Base-by-base conservation (phyloP, 805 yeast species). In the Ogataea zsoltii region DNA sequence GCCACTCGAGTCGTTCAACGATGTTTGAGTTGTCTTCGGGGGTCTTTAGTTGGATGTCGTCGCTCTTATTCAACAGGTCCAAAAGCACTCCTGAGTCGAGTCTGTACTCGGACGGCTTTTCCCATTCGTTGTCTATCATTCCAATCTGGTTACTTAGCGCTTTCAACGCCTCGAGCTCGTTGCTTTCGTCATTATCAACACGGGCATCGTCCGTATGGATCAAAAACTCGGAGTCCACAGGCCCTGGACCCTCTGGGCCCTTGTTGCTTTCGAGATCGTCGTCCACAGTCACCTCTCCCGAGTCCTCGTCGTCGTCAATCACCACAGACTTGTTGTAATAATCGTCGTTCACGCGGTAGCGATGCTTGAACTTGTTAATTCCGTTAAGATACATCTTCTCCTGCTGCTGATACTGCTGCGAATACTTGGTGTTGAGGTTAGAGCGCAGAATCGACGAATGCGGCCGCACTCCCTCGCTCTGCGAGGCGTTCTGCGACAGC, bases 1-100 rank as follows among this genome's bases (percentile, higher is more conserved):
- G 98, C 99, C 99, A 94, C 66, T 90, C 96, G 11, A 91, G 70
- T 39, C 98, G 75, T 60, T 90, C 97, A 10, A 82, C 57, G 7
- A 84, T 81, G 12, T 43, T 51, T 2, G 53, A 57, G 36, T 61
- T 63, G 17, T 60, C 64, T 12, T 53, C 55, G 1, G 61, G 46
- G 34, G 59, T 49, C 26, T 60, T 56, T 14, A 65, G 41, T 35
- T 64, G 67, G 18, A 63, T 62, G 42, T 66, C 69, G 47, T 66
- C 67, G 65, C 77, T 54, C 33, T 57, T 61, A 29, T 65, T 58
- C 13, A 65, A 38, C n/a, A 63, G 42, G 23, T 65, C 68, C 17
- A 65, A 44, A 17, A 65, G 41, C 47, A 55, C 67, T 56, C 51
- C 72, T 3, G 69, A 62, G 41, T 63, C 63, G 52, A 74, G 37